These are phyloP conservation scores for Pezicula rhizophila DNA, from an alignment of 2,329 filamentous ascomycete species.

Conservation along the genomic window DNA sequence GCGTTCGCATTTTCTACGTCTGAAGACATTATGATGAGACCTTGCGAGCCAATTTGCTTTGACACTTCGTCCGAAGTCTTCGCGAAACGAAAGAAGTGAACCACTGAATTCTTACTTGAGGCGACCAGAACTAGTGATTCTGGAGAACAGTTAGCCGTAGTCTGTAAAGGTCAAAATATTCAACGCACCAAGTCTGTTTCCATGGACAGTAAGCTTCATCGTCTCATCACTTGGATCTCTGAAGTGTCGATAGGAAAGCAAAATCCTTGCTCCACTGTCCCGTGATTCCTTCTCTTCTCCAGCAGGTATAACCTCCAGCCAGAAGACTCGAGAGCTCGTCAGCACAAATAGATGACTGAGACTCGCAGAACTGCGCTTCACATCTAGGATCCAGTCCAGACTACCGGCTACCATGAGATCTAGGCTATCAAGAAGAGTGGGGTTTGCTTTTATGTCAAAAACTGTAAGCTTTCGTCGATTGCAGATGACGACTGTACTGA, in stretches of 20 bases:
- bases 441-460: conserved; percentile 21
- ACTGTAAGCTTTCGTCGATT: conserved; percentile 30
- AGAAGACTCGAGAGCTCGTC: conserved; percentile 32
- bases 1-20: background rate
- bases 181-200: conserved; percentile 16
- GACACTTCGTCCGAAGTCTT: too few relatives aligned
- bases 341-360: conserved; percentile 50
- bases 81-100: too few relatives aligned
- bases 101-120: conserved; percentile 16
- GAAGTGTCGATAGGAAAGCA: conserved; percentile 41
- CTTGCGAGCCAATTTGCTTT: conserved; percentile 11
- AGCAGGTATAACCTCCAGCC: conserved; percentile 21
- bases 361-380: conserved; percentile 41
- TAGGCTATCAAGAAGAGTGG: conserved; percentile 13
- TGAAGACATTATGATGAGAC: conserved; percentile 12
- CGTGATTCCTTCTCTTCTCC: conserved; percentile 9
- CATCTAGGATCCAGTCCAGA: conserved; percentile 50
- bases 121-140: conserved; percentile 14
- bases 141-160: background rate
- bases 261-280: conserved; percentile 19
- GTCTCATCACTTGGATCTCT: conserved; percentile 31
- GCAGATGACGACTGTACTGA: conserved; percentile 39
- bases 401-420: conserved; percentile 12
- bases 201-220: conserved; percentile 33
- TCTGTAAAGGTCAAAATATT: background rate